Evolutionary conservation across 345 rosid genomes (phyloP).

Genomic region (Psidium friedrichsthalianum): DNA sequence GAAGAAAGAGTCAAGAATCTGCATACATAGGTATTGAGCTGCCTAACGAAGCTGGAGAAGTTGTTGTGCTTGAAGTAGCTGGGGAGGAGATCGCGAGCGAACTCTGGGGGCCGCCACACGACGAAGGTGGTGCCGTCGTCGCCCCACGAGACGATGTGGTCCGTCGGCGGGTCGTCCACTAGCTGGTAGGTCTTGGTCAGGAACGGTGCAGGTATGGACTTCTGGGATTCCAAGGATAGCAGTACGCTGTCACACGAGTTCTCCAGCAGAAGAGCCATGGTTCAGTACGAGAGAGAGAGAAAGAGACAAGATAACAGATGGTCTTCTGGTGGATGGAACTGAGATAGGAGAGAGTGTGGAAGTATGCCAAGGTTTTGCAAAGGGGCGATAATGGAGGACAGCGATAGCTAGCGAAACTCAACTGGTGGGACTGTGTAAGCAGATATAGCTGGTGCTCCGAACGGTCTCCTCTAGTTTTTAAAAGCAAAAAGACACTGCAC

Average conservation of each 20-base stretch:
- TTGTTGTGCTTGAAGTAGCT: slow-evolving; percentile 97
- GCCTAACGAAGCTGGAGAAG: slow-evolving; percentile 97
- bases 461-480: neutral
- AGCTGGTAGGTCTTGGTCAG: slow-evolving; percentile 89
- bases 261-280: slow-evolving; percentile 44
- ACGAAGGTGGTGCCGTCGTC: slow-evolving; percentile 82
- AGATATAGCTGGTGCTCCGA: neutral
- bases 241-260: slow-evolving; percentile 57
- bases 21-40: slow-evolving; percentile 87
- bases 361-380: neutral
- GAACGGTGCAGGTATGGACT: slow-evolving; percentile 93
- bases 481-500: neutral
- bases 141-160: slow-evolving; percentile 90
- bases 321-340: neutral
- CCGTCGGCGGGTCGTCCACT: slow-evolving; percentile 80
- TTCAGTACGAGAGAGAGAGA: neutral
- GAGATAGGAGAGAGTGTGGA: neutral
- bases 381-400: neutral
- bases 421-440: neutral
- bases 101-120: slow-evolving; percentile 93
- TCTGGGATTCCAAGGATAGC: slow-evolving; percentile 70
- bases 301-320: neutral
- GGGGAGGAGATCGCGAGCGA: slow-evolving; percentile 91
- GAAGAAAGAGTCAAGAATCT: neutral
- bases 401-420: neutral